Conservation (phyloP, 2,329 filamentous ascomycete genomes). For the Rasamsonia emersonii region DNA sequence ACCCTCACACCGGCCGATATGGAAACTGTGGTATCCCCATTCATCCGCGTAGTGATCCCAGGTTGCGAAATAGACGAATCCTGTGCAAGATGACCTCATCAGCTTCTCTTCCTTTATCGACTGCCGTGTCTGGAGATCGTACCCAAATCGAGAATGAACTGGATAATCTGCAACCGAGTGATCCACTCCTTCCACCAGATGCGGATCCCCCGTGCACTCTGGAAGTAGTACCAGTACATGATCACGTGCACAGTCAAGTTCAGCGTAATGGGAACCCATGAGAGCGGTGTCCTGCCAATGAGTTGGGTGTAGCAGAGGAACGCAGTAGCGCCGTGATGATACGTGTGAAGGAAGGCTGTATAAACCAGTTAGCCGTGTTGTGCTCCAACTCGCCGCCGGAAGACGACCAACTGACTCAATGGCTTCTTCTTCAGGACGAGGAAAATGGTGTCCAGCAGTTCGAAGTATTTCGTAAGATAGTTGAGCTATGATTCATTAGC, state of each 20-base stretch:
- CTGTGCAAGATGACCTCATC: no score
- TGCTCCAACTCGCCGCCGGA: neutral
- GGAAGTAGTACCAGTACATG: slow-evolving; percentile 99
- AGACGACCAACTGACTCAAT: slow-evolving; percentile 44
- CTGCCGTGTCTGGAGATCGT: slow-evolving; percentile 30
- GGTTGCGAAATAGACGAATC: slow-evolving; percentile 89
- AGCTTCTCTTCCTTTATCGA: no score
- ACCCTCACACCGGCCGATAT: slow-evolving; percentile 70
- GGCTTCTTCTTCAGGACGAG: slow-evolving; percentile 97
- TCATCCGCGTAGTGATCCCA: slow-evolving; percentile 88
- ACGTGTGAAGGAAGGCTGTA: slow-evolving; percentile 78
- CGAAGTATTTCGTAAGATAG: slow-evolving; percentile 90
- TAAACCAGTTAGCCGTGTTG: neutral
- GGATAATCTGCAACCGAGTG: slow-evolving; percentile 83
- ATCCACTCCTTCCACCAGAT: slow-evolving; percentile 99
- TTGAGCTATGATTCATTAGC: slow-evolving; percentile 55
- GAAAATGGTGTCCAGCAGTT: slow-evolving; percentile 85
- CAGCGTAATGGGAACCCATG: slow-evolving; percentile 80
- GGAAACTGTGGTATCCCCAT: slow-evolving; percentile 65
- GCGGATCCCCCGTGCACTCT: slow-evolving; percentile 78
- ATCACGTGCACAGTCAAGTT: slow-evolving; percentile 87
- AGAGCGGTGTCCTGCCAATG: slow-evolving; percentile 76
- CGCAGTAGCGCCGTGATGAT: slow-evolving; percentile 88
- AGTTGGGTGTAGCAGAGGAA: slow-evolving; percentile 92
- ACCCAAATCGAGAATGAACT: slow-evolving; percentile 91